Evolutionary conservation across 1,284 basidiomycete genomes (phyloP).

Genomic region (Cutaneotrichosporon dermatis): DNA sequence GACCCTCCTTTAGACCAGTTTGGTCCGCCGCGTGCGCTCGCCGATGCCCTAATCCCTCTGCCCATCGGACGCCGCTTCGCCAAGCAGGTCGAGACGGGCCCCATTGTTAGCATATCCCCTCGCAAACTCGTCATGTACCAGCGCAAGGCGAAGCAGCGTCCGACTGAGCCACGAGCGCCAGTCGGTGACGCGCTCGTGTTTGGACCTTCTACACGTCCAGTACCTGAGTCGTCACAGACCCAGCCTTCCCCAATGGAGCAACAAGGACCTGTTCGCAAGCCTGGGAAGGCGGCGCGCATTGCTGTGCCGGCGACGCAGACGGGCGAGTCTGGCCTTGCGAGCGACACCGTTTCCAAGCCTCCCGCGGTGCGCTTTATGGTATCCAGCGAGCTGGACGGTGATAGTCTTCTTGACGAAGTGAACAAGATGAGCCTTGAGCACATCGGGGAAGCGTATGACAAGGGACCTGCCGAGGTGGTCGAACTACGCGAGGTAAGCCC

Average conservation of each 20-base stretch:
- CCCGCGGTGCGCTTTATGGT: slow-evolving; percentile 44
- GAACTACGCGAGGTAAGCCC: slow-evolving; percentile 25
- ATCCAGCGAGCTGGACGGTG: slow-evolving; percentile 47
- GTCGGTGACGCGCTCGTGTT: background rate
- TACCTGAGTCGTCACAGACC: background rate
- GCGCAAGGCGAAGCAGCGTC: slow-evolving; percentile 33
- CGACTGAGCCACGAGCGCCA: background rate
- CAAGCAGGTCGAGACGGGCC: slow-evolving; percentile 23
- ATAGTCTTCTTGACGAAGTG: slow-evolving; percentile 47
- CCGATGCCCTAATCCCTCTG: slow-evolving; percentile 60
- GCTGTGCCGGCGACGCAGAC: background rate
- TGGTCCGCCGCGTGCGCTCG: slow-evolving; percentile 54
- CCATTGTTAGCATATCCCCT: slow-evolving; percentile 37
- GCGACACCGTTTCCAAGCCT: background rate
- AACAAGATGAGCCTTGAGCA: slow-evolving; percentile 49
- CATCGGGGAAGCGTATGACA: slow-evolving; percentile 34
- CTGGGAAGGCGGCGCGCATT: too few species aligned
- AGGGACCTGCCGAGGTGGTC: slow-evolving; percentile 13
- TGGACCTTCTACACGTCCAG: background rate
- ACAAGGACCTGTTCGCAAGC: too few species aligned
- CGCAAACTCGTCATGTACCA: slow-evolving; percentile 29
- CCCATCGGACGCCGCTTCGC: slow-evolving; percentile 31
- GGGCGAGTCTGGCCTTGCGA: background rate
- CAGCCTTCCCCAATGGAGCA: background rate
- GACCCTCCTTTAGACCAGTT: slow-evolving; percentile 65